Conservation (phyloP, 2,329 filamentous ascomycete genomes). For the Dactylonectria macrodidyma region DNA sequence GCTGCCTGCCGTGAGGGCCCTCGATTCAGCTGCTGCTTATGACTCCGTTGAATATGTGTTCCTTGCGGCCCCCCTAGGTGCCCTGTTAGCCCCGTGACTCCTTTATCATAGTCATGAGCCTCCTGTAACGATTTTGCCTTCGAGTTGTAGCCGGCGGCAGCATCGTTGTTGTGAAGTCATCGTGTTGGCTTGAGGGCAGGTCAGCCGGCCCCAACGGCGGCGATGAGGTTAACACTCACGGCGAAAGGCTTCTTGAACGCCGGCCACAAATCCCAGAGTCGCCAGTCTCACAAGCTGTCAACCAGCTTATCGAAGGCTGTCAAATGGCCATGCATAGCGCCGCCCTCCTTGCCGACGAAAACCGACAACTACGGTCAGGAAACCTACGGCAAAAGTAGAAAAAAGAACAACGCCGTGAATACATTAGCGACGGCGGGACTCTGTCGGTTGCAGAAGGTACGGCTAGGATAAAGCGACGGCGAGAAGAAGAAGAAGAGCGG, state of each 20-base stretch:
- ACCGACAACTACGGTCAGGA: conserved; percentile 8
- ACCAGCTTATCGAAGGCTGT: conserved; percentile 1
- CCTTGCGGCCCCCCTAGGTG: neutral
- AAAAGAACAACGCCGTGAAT: neutral
- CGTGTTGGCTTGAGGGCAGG: neutral
- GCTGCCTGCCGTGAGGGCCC: neutral
- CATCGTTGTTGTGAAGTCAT: neutral
- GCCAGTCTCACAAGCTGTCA: too few species aligned
- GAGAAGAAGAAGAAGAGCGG: neutral
- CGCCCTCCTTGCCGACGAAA: conserved; percentile 6
- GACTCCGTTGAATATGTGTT: neutral
- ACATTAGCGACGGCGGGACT: conserved; percentile 4
- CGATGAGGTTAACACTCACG: too few species aligned
- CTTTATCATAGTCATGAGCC: neutral
- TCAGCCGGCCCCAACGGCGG: too few species aligned
- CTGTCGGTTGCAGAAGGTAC: conserved; percentile 5
- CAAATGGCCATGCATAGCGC: conserved; percentile 8
- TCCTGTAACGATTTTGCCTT: neutral
- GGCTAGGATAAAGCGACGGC: conserved; percentile 4
- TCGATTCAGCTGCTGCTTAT: neutral
- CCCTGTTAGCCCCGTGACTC: neutral
- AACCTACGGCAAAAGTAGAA: conserved; percentile 4
- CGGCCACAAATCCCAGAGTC: too few species aligned
- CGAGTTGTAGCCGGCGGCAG: neutral
- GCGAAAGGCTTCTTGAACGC: too few species aligned